Base-by-base conservation (phyloP, 192 early-diverging fungal genomes). In the Backusella sp. region DNA sequence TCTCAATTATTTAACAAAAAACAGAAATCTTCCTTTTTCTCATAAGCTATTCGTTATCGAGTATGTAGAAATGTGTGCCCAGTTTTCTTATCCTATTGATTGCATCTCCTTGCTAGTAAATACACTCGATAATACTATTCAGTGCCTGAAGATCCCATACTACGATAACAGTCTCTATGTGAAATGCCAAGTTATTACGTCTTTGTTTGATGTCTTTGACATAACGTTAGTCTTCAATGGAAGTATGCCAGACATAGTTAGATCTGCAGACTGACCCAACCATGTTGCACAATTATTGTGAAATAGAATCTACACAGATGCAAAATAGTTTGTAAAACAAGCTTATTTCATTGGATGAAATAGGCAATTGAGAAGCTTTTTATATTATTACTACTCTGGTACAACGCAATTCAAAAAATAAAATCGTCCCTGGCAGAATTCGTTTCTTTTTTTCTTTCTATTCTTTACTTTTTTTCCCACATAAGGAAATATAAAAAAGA, bases 361-460 rank as follows among this genome's bases (percentile, higher is more conserved):
- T 62, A 62, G 26, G 56, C 56, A 62, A 62, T 26, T 62, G 56
- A 62, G 56, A 62, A 62, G 56, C 56, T 62, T 62, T 62, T 62
- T 59, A 15, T 56, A 23, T 56, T 59, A 26, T 59, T 26, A 28
- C 28, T 4, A 28, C 28, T 28, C 26, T 62, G 56, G 56, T 62
- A 4, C 23, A 62, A 62, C 56, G 26, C 46, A 15, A 17, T 49
- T n/a, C 15, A 49, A 49, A 49, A 62, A 28, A 4, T 26, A 56
- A 56, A 28, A 26, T 28, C 8, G 21, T 28, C 23, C 17, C 56
- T 62, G 56, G 56, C 23, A 62, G 56, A 62, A 62, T 68, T 14
- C 35, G 17, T 21, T 39, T 39, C 26, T 66, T 66, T 28, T 66
- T 32, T 32, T 32, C 26, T 32, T 68, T 68, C 66, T 68, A 32